Base-by-base conservation (phyloP, 345 rosid genomes). In the Erodium maritimum region DNA sequence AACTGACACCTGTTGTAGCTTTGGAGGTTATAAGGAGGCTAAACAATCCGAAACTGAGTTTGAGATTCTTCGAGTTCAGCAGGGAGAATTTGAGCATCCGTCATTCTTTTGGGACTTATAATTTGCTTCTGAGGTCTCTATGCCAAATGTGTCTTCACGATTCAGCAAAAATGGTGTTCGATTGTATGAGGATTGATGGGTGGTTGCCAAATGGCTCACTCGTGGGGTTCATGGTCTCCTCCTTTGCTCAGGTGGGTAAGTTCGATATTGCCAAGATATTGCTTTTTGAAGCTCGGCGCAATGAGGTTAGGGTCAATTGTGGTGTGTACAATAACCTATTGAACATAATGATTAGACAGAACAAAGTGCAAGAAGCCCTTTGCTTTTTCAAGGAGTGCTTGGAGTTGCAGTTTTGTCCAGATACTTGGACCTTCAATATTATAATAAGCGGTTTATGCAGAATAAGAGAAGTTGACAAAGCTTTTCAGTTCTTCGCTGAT, bases 381-480 rank as follows among this genome's bases (percentile, higher is more conserved):
- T 54, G 62, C 33, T 37, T 88, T 45, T 81, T 82, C 59, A 65
- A 75, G 59, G 75, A 80, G 51, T 68, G 75, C 69, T 54, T 78
- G 63, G 67, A 63, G 19, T 76, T 64, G 59, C 71, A 70, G 7
- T 76, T 74, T 53, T 69, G 69, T 50, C 79, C 77, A 1, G 87
- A 86, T 69, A 71, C 86, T 11, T 75, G 93, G 75, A 82, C 90
- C 14, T 82, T 86, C 57, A 91, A 91, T 72, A 86, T 88, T 70
- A 67, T 88, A 59, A 82, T 91, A 19, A 70, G 70, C 54, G 96
- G 95, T 68, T 78, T 88, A 53, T 84, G 93, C 67, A 60, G 73
- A 18, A 19, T 68, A 29, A 79, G 80, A 25, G 81, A 72, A 61
- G 77, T 76, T 0, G 81, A 80, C 48, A 60, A 66, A 65, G 90